These are phyloP conservation scores for Knoxdaviesia proteae DNA, from an alignment of 2,329 filamentous ascomycete genomes.

Conservation along the genomic window DNA sequence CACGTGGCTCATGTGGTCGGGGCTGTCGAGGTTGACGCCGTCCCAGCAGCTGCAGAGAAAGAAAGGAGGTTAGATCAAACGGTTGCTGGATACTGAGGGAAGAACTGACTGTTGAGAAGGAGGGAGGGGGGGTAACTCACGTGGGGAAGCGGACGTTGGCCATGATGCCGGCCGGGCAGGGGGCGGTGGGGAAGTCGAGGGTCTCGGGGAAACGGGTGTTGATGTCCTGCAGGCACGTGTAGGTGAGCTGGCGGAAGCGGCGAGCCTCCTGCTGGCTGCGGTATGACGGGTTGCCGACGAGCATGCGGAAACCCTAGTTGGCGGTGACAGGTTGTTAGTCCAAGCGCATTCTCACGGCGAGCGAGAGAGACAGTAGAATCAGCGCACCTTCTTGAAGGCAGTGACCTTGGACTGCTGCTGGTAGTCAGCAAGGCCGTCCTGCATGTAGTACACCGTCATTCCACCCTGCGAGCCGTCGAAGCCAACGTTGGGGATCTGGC, in stretches of 20 bases:
- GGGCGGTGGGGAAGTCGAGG: slow-evolving; percentile 23
- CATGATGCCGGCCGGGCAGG: slow-evolving; percentile 28
- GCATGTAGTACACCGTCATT: slow-evolving; percentile 20
- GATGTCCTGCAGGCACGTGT: slow-evolving; percentile 22
- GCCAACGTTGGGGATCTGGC: slow-evolving; percentile 30
- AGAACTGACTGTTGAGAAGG: neutral
- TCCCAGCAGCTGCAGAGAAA: slow-evolving; percentile 20
- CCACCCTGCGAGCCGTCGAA: slow-evolving; percentile 1
- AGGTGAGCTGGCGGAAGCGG: slow-evolving; percentile 17
- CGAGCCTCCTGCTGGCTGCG: slow-evolving; percentile 13
- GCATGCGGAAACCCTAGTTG: slow-evolving; percentile 22
- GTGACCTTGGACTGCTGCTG: slow-evolving; percentile 15
- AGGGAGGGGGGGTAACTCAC: slow-evolving; percentile 12
- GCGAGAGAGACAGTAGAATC: too few species aligned
- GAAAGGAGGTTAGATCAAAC: slow-evolving; percentile 22
- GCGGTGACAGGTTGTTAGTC: too few species aligned
- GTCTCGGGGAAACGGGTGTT: slow-evolving; percentile 29
- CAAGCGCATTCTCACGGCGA: too few species aligned
- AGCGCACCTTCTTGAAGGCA: slow-evolving; percentile 16
- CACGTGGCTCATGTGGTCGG: slow-evolving; percentile 4
- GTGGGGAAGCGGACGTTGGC: slow-evolving; percentile 29
- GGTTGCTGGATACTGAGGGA: slow-evolving; percentile 14
- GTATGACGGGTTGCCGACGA: slow-evolving; percentile 19
- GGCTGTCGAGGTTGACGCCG: slow-evolving; percentile 4
- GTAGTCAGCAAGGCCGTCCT: slow-evolving; percentile 1